These are phyloP conservation scores for Gamarada debralockiae DNA, from an alignment of 495 filamentous ascomycete genomes.

Conservation along the genomic window DNA sequence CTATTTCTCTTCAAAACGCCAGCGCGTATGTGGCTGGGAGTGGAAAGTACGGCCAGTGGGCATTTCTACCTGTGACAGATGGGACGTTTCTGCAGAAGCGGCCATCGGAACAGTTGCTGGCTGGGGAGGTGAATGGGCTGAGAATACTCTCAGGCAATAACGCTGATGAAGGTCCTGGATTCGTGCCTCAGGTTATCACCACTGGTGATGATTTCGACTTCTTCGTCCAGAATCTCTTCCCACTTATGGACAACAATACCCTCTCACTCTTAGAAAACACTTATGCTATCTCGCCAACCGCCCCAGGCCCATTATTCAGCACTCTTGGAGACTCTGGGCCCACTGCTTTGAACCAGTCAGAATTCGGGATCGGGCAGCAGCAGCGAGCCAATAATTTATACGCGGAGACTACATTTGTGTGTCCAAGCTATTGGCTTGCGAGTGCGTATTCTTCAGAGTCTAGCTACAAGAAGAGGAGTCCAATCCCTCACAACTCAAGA, in stretches of 20 bases:
- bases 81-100: slow-evolving; percentile 53
- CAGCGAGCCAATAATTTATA: slow-evolving; percentile 41
- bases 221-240: background rate
- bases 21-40: slow-evolving; percentile 42
- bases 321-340: slow-evolving; percentile 37
- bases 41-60: slow-evolving; percentile 41
- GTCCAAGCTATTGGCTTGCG: slow-evolving; percentile 59
- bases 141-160: slow-evolving; percentile 48
- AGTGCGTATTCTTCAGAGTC: slow-evolving; percentile 41
- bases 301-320: slow-evolving; percentile 31
- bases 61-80: slow-evolving; percentile 60
- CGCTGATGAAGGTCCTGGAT: slow-evolving; percentile 44
- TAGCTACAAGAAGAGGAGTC: slow-evolving; percentile 17
- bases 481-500: too few relatives aligned
- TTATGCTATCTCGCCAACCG: background rate
- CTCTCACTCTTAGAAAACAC: slow-evolving; percentile 40
- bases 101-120: slow-evolving; percentile 46
- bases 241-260: slow-evolving; percentile 25
- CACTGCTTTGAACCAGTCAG: slow-evolving; percentile 33
- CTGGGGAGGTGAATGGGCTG: slow-evolving; percentile 46
- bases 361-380: slow-evolving; percentile 31
- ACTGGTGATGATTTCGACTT: background rate
- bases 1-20: slow-evolving; percentile 49
- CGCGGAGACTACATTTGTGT: slow-evolving; percentile 57
- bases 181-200: background rate